Evolutionary conservation across 352 stramenopile species (phyloP).

Genomic region (Globisporangium orthogonon): DNA sequence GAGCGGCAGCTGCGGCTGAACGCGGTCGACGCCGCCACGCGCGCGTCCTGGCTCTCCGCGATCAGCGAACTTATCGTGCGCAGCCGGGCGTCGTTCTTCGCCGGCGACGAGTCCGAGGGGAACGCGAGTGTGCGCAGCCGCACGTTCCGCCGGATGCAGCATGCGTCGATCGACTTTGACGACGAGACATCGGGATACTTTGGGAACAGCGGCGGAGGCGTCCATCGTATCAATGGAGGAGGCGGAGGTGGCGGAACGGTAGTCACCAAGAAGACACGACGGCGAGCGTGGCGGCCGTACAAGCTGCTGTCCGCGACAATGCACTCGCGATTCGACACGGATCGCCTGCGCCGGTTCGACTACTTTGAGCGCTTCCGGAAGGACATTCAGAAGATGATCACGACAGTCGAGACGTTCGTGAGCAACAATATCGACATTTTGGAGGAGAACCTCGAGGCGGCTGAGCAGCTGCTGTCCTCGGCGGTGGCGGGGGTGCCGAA

Average conservation of each 20-base stretch:
- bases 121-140: constrained; percentile 34
- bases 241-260: constrained; percentile 19
- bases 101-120: constrained; percentile 62
- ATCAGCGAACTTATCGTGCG: constrained; percentile 80
- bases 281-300: constrained; percentile 60
- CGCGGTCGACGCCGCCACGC: constrained; percentile 47
- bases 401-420: constrained; percentile 36
- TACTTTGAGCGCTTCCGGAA: constrained; percentile 48
- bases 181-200: constrained; percentile 28
- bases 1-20: constrained; percentile 67
- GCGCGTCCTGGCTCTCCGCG: constrained; percentile 61
- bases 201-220: background rate
- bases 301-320: constrained; percentile 75
- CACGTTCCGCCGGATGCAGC: constrained; percentile 36
- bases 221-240: constrained; percentile 15
- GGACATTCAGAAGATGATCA: constrained; percentile 34
- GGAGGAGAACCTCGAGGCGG: constrained; percentile 57
- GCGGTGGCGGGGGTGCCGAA: constrained; percentile 41
- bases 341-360: constrained; percentile 32
- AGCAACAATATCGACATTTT: constrained; percentile 58
- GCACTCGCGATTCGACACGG: constrained; percentile 39
- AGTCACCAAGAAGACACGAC: constrained; percentile 19
- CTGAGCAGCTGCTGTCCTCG: constrained; percentile 56
- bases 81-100: constrained; percentile 68
- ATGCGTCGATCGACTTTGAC: constrained; percentile 35